Evolutionary conservation across 257 asterid genomes (phyloP).

Genomic region (Lantana camara): DNA sequence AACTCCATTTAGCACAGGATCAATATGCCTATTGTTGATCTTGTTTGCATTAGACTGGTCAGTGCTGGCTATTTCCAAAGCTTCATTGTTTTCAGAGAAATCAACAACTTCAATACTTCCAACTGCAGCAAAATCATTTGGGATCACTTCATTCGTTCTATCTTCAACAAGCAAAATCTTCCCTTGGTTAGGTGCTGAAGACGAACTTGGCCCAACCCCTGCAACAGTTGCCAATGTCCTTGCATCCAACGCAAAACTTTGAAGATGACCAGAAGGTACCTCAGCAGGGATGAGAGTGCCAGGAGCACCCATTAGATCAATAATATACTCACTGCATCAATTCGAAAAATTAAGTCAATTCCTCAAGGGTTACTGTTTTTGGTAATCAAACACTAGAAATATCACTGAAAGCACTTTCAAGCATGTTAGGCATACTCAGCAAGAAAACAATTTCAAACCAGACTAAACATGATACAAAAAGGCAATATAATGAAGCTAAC

Average conservation of each 20-base stretch:
- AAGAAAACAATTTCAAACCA: not conserved
- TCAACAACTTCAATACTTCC: constrained; percentile 30
- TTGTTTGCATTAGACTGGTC: constrained; percentile 43
- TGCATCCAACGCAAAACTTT: constrained; percentile 57
- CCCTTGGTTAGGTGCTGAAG: constrained; percentile 35
- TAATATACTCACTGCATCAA: constrained; percentile 88
- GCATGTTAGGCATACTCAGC: constrained; percentile 2
- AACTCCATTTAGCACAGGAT: constrained; percentile 68
- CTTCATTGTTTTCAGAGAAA: constrained; percentile 32
- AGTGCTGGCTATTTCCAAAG: constrained; percentile 15
- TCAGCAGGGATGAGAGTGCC: constrained; percentile 96
- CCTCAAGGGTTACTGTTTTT: not conserved
- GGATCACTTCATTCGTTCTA: constrained; percentile 38
- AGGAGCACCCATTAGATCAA: constrained; percentile 99
- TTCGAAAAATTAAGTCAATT: constrained; percentile 20
- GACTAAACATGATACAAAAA: constrained; percentile 3
- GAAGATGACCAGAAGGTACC: constrained; percentile 67
- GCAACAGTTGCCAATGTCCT: constrained; percentile 39
- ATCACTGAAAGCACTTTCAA: constrained; percentile 11
- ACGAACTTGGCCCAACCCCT: constrained; percentile 35
- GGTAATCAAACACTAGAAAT: constrained; percentile 12
- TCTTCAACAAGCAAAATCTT: constrained; percentile 27
- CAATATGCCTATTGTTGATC: constrained; percentile 50
- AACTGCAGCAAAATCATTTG: constrained; percentile 29
- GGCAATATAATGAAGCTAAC: constrained; percentile 3